A percentile compares a stretch with the other conserved stretches of the same genome.
Evolutionary conservation across 371 early-diverging fungal species (phyloP).

Genomic region (Mucor sp.): DNA sequence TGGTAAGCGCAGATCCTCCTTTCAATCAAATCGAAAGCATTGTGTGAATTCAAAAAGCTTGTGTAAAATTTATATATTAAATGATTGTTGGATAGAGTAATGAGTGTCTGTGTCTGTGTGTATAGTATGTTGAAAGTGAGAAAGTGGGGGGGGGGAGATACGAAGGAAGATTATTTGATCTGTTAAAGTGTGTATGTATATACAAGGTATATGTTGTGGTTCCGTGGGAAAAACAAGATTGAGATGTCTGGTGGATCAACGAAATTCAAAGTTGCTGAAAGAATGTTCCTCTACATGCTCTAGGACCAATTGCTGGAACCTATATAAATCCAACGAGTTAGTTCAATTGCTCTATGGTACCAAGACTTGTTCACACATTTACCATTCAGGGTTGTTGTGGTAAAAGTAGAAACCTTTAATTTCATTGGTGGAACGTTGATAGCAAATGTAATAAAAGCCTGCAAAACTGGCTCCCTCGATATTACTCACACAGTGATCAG

Average conservation of each 20-base stretch:
- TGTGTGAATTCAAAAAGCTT: not conserved
- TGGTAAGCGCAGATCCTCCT: too few relatives aligned
- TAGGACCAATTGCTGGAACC: slow-evolving; percentile 72
- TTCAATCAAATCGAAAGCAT: too few relatives aligned
- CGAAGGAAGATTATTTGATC: not conserved
- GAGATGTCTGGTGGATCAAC: slow-evolving; percentile 26
- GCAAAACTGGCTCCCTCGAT: slow-evolving; percentile 93
- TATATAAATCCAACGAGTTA: not conserved
- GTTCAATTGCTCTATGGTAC: not conserved
- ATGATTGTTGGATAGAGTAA: not conserved
- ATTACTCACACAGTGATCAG: slow-evolving; percentile 85
- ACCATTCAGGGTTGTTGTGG: slow-evolving; percentile 71
- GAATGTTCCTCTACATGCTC: slow-evolving; percentile 57
- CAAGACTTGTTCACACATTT: not conserved
- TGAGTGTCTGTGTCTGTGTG: not conserved
- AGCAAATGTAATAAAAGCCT: slow-evolving; percentile 95
- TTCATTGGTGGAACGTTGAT: slow-evolving; percentile 70
- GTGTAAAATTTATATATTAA: not conserved
- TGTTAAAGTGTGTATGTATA: not conserved
- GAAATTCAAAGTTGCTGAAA: slow-evolving; percentile 64
- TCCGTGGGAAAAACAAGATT: not conserved
- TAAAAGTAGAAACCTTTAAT: slow-evolving; percentile 90
- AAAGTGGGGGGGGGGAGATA: not conserved
- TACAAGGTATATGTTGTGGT: not conserved
- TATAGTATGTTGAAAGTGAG: not conserved